Percentiles rank a stretch among this genome's conserved stretches.
Conservation (phyloP, 768 basidiomycete species). For the Hygrocybe coccinea region DNA sequence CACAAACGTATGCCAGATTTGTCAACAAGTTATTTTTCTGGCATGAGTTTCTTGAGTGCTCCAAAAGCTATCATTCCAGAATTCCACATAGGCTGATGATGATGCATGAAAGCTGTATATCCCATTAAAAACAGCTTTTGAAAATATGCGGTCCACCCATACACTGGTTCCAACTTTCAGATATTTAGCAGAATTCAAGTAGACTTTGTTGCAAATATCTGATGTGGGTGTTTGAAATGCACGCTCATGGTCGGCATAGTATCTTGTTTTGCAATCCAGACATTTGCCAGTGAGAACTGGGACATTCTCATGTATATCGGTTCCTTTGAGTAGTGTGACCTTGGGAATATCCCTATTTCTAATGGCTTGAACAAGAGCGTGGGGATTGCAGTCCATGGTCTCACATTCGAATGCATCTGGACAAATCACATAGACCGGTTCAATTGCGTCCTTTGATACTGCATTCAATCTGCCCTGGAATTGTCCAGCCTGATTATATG, state of each 20-base stretch:
- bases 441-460: no score
- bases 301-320: constrained; percentile 1
- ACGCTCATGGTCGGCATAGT: constrained; percentile 19
- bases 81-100: constrained; percentile 11
- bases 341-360: no score
- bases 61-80: constrained; percentile 13
- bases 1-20: constrained; percentile 21
- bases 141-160: constrained; percentile 16
- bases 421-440: no score
- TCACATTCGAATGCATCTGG: no score
- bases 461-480: no score
- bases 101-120: constrained; percentile 20
- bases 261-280: constrained; percentile 11
- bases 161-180: constrained; percentile 11
- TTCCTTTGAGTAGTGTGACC: no score
- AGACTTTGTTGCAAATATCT: not conserved
- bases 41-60: not conserved
- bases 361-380: no score
- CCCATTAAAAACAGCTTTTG: constrained; percentile 12
- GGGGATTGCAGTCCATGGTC: no score
- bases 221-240: not conserved
- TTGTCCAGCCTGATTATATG: no score
- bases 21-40: constrained; percentile 4
- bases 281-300: constrained; percentile 16
- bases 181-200: constrained; percentile 12